A percentile compares a stretch with the other conserved stretches of the same genome.
phyloP scores from a whole-genome alignment of 257 asterid genomes.

The Rhazya stricta region DNA sequence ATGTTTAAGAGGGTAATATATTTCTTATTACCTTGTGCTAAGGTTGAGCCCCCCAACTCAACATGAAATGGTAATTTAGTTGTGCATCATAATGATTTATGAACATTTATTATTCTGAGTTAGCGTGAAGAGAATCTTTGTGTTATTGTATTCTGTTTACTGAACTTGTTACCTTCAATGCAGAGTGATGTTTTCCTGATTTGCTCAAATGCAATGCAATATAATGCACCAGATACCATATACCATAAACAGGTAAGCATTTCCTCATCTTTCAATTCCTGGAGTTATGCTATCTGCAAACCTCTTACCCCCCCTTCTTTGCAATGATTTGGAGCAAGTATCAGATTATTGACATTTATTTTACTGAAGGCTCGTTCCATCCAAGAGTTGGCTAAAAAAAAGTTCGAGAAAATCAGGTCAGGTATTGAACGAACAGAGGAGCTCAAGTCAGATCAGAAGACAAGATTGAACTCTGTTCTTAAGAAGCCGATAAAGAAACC shows the following conservation, averaged over 20 bases:
- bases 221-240: constrained; percentile 85
- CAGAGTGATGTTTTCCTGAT: constrained; percentile 88
- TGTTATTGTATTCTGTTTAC: not conserved
- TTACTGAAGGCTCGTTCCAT: constrained; percentile 72
- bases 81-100: not conserved
- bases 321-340: not conserved
- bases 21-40: not conserved
- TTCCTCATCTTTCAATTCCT: constrained; percentile 3
- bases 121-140: not conserved
- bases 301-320: not conserved
- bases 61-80: not conserved
- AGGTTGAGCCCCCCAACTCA: not conserved
- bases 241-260: constrained; percentile 75
- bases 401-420: constrained; percentile 58
- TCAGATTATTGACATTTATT: constrained; percentile 13
- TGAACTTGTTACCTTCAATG: constrained; percentile 17
- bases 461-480: constrained; percentile 32
- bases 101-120: not conserved
- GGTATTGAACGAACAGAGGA: constrained; percentile 46
- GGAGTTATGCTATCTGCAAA: not conserved
- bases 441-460: constrained; percentile 60
- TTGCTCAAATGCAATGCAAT: constrained; percentile 94
- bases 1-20: not conserved
- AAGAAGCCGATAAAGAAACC: constrained; percentile 60
- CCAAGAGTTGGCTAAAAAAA: constrained; percentile 82